phyloP scores from a whole-genome alignment of 805 yeast species.

The Komagataella pseudopastoris region DNA sequence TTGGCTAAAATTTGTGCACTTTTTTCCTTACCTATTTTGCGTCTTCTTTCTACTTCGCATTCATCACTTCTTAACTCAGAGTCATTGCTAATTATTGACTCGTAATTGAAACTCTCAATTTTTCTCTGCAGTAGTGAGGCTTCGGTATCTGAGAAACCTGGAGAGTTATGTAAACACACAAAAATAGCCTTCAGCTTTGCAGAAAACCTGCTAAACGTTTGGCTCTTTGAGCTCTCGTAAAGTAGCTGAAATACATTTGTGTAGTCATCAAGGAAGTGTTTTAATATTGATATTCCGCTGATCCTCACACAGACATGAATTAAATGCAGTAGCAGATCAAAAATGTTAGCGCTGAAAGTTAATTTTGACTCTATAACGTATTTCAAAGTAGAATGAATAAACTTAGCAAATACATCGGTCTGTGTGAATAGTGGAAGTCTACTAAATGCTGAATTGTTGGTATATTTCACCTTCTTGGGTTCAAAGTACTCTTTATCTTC shows the following conservation, averaged over 20 bases:
- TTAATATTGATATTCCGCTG: not conserved
- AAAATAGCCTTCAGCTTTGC: constrained; percentile 42
- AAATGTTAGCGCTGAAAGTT: not conserved
- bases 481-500: constrained; percentile 38
- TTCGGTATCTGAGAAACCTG: not conserved
- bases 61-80: constrained; percentile 13
- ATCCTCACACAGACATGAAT: constrained; percentile 38
- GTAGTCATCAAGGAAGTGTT: not conserved
- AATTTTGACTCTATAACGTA: not conserved
- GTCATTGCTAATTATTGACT: constrained; percentile 9
- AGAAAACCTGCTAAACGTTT: constrained; percentile 25
- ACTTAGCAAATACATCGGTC: not conserved
- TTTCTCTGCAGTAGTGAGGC: not conserved
- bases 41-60: constrained; percentile 41
- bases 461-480: constrained; percentile 23
- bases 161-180: constrained; percentile 15
- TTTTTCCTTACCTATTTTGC: constrained; percentile 54
- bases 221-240: constrained; percentile 25
- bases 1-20: constrained; percentile 63
- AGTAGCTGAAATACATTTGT: constrained; percentile 14
- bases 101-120: not conserved
- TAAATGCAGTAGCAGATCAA: constrained; percentile 40
- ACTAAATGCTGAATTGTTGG: not conserved
- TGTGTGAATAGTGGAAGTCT: not conserved
- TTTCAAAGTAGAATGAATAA: not conserved